Evolutionary conservation across 2,329 filamentous ascomycete genomes (phyloP).

Genomic region (Botryotinia calthae): DNA sequence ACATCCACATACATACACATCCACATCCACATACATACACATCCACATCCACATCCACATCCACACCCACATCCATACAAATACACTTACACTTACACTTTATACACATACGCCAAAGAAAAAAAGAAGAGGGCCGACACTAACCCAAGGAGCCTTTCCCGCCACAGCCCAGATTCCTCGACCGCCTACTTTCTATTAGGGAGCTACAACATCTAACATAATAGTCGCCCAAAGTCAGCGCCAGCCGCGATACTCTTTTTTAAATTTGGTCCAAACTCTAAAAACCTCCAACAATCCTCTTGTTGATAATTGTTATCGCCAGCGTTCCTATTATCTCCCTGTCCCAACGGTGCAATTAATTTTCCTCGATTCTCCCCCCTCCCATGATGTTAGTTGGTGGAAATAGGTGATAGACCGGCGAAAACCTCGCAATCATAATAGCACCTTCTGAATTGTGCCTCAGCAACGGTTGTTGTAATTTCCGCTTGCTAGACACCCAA

Average conservation of each 20-base stretch:
- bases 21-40: too few species aligned
- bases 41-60: too few species aligned
- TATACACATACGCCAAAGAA: not conserved
- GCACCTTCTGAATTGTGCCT: constrained; percentile 7
- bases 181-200: constrained; percentile 17
- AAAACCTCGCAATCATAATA: constrained; percentile 28
- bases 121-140: not conserved
- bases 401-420: constrained; percentile 42
- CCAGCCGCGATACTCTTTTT: constrained; percentile 26
- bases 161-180: not conserved
- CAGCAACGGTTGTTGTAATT: constrained; percentile 17
- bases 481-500: constrained; percentile 17
- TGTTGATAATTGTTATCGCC: constrained; percentile 6
- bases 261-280: constrained; percentile 14
- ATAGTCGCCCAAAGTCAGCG: constrained; percentile 12
- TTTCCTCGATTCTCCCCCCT: constrained; percentile 29
- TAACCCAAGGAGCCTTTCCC: constrained; percentile 3
- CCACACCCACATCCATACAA: too few species aligned
- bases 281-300: not conserved
- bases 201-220: constrained; percentile 10
- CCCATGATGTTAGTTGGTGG: constrained; percentile 47
- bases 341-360: not conserved
- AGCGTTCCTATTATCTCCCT: not conserved
- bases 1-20: too few species aligned
- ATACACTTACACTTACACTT: not conserved